Evolutionary conservation across 768 basidiomycete genomes (phyloP), one percentile per base, ranked within the genome.

Genomic region (Leccinum obscurum): DNA sequence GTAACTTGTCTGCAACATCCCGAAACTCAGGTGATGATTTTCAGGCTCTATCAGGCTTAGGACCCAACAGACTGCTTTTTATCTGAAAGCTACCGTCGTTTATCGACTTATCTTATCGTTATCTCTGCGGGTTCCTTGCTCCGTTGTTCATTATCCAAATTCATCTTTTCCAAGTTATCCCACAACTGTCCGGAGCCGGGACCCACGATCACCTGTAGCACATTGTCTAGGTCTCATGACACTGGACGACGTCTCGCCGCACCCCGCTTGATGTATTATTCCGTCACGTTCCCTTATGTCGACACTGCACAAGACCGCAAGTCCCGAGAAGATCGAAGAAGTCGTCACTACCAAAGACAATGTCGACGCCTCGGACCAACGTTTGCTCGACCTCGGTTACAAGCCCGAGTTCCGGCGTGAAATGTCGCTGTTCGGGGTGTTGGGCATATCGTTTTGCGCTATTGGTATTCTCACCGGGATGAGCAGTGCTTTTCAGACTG

Each of bases 381-480:
- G 81, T 30, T 72, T 83, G 55, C 74, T 77, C 50, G 80, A 82
- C 48, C 77, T 85, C 17, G 84, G 83, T 10, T 85, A 85, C 66
- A 80, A 78, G 64, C 76, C 79, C 54, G 80, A 85, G 62, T 85
- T 85, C 67, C 74, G 79, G n/a, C 76, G 84, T 32, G 82, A 84
- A 65, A 84, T 86, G 81, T 82, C 82, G 13, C 71, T 83, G 35
- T 84, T 81, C 55, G 83, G 84, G 24, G 84, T 86, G 35, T 73
- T 85, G 50, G 83, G 84, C 17, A 81, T 85, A 67, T 84, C 82
- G 1, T 85, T 85, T 67, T 84, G 83, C 52, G 80, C 84, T 8
- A 84, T 85, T 28, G 83, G 84, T 6, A 84, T 85, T 62, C 75
- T 85, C 11, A 85, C 83, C 6, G 83, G 84, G 30, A 85, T 84